Base-by-base conservation (phyloP, 2,329 filamentous ascomycete genomes). In the Colletotrichum camelliae region DNA sequence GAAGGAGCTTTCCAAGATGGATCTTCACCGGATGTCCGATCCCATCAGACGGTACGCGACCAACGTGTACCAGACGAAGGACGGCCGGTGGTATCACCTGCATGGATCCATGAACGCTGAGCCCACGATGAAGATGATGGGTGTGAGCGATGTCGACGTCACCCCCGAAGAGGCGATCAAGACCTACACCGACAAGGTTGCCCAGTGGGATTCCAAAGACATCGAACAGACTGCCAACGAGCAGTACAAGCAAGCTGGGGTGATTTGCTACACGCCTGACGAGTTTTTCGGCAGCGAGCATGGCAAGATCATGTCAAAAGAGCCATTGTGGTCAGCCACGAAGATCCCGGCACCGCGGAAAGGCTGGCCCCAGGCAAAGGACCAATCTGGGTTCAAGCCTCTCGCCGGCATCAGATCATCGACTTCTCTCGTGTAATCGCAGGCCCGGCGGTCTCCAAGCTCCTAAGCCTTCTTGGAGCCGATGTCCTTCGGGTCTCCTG, bases 51-150 rank as follows among this genome's bases (percentile, higher is more conserved):
- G 55, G 13, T 58, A 58, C 16, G 58, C 58, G 79, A 52, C 43
- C 43, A 52, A 52, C 1, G 43, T 52, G n/a, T 52, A 52, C 43
- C 43, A 5, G 43, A 52, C 43, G n/a, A 52, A 52, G 43, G 43
- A 52, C 1, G 43, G 43, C 16, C 43, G 43, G n/a, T 52, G 43
- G 43, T 52, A 52, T 0, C 43, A 52, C n/a, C 10, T 52, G 43
- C 43, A 52, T 10, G 43, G 43, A 0, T 52, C 43, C 10, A 52
- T 52, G 43, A 52, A 52, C n/a, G 43, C 43, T 0, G n/a, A 52
- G 43, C 43, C 43, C 0, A 52, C 43, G 18, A 76, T 85, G 78
- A 62, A 71, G 21, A 85, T 85, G 83, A 75, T 85, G 3, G 83
- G 79, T 1, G 72, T 85, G 10, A 75, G 79, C 8, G 77, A 79